Evolutionary conservation across 345 rosid genomes (phyloP), one percentile per base, ranked within the genome.

Genomic region (Boechera retrofracta): DNA sequence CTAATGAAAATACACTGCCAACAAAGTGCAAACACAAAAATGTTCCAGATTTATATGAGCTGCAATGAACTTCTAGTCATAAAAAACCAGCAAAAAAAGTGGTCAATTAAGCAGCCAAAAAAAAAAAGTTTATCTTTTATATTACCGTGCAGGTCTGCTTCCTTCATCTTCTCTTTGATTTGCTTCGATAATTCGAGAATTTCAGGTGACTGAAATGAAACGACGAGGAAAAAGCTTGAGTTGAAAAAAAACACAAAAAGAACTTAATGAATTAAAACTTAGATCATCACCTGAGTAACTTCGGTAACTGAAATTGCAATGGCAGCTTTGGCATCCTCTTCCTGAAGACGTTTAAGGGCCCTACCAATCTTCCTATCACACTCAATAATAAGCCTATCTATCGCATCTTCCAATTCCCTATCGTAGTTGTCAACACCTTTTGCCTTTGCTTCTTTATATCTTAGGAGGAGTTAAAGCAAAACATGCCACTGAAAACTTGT

Each of bases 271-370:
- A 36, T n/a, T 0, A 10, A 33, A 54, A 51, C 72, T 33, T 79
- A 26, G 74, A 73, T 44, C 32, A 38, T 72, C 63, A 96, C 99
- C 98, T 78, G 99, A 15, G 99, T 96, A 83, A 96, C 98, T 84
- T 96, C 93, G 5, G 97, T 87, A 44, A 96, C 98, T 8, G 98
- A 93, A 76, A 95, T 95, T 10, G 99, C 99, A 80, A 95, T 89
- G 21, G 99, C 99, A 75, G 99, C 98, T 88, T 95, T 95, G 10
- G 99, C 98, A 76, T 95, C 99, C n/a, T 95, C 99, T 77, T 91
- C 98, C 80, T 95, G 98, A 59, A 95, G 97, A 75, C 99, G 97
- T 84, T 89, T 93, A 72, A 95, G 91, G 44, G 99, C 99, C 80
- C 99, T 87, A 72, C 87, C 86, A 67, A 95, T 95, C 85, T 96